A percentile compares a stretch with the other conserved stretches of the same genome.
These are phyloP conservation scores for Moesziomyces sp. DNA, from an alignment of 1,284 basidiomycete species.

Conservation along the genomic window DNA sequence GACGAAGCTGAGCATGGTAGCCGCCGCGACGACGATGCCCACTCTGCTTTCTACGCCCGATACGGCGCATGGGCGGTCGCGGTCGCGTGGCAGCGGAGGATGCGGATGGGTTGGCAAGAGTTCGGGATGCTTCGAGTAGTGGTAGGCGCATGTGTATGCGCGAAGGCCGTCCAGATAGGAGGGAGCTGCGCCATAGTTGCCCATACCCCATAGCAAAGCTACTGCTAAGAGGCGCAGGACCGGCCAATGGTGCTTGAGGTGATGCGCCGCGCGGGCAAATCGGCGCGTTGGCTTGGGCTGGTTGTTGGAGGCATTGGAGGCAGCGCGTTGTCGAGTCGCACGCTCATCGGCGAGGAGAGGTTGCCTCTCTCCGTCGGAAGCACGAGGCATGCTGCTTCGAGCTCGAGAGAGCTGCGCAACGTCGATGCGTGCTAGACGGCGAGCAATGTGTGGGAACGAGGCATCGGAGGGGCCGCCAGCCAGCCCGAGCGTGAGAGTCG, in stretches of 20 bases:
- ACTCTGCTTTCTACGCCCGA: conserved; percentile 44
- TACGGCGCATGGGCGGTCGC: conserved; percentile 42
- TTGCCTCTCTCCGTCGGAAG: conserved; percentile 14
- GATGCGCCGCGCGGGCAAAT: not conserved
- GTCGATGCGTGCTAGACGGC: not conserved
- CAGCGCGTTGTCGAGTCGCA: conserved; percentile 3
- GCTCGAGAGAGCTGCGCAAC: not conserved
- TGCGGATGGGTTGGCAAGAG: conserved; percentile 26
- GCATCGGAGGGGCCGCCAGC: no score
- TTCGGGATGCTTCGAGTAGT: conserved; percentile 32
- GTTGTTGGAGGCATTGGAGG: conserved; percentile 4
- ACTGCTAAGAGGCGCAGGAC: conserved; percentile 33
- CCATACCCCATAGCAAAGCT: conserved; percentile 31
- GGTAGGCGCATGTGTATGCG: conserved; percentile 37
- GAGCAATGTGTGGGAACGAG: not conserved
- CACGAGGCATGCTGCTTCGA: not conserved
- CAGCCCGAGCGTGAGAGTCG: no score
- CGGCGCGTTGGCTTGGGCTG: conserved; percentile 1
- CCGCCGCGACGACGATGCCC: conserved; percentile 36
- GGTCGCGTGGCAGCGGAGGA: conserved; percentile 29
- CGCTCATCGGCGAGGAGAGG: conserved; percentile 17
- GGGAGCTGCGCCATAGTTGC: conserved; percentile 30
- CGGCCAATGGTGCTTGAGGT: conserved; percentile 21
- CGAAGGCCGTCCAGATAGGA: conserved; percentile 41
- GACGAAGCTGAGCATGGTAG: conserved; percentile 42